phyloP scores from a whole-genome alignment of 495 filamentous ascomycete species.

The Penicillium flavigenum region DNA sequence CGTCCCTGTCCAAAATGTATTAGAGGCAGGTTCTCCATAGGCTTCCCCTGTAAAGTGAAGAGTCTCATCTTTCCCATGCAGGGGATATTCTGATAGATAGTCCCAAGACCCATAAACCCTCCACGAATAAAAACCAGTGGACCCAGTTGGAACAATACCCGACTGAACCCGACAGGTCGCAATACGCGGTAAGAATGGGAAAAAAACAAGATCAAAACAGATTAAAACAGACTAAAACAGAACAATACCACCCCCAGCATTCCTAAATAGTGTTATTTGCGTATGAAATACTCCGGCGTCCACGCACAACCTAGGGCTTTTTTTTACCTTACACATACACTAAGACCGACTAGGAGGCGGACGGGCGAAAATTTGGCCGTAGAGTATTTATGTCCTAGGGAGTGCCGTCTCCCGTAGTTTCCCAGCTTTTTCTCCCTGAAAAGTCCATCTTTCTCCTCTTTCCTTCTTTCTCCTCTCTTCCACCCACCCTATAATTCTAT shows the following conservation, averaged over 20 bases:
- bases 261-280: constrained; percentile 23
- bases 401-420: constrained; percentile 39
- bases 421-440: constrained; percentile 46
- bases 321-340: constrained; percentile 33
- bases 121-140: background rate
- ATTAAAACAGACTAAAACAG: constrained; percentile 8
- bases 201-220: constrained; percentile 19
- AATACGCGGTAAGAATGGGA: constrained; percentile 15
- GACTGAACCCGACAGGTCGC: constrained; percentile 21
- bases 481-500: constrained; percentile 18
- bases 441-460: constrained; percentile 31
- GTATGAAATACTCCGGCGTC: constrained; percentile 22
- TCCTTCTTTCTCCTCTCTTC: constrained; percentile 30
- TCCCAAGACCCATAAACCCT: constrained; percentile 4
- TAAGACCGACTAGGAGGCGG: constrained; percentile 39
- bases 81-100: constrained; percentile 6
- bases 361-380: constrained; percentile 48
- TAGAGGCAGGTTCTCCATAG: background rate
- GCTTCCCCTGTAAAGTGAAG: background rate
- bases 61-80: constrained; percentile 7
- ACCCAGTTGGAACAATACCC: constrained; percentile 8
- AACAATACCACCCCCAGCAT: constrained; percentile 22
- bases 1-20: background rate
- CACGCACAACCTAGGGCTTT: constrained; percentile 42
- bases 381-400: constrained; percentile 46